Evolutionary conservation across 345 rosid species (phyloP).

Genomic region (Citrus medica): DNA sequence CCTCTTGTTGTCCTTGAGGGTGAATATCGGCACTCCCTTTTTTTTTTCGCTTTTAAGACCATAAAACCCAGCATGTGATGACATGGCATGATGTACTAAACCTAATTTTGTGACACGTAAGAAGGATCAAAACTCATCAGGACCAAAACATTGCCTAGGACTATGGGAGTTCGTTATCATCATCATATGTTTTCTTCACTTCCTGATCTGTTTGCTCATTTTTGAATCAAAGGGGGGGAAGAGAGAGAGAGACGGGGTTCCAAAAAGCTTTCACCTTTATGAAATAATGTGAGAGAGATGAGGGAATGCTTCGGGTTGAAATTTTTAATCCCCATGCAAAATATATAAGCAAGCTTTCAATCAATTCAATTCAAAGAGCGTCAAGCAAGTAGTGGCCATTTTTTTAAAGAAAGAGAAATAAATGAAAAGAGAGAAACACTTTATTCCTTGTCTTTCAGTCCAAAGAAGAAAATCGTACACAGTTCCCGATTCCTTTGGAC

Average conservation of each 20-base stretch:
- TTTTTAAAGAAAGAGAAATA: not conserved
- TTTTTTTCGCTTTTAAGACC: not conserved
- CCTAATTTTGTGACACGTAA: not conserved
- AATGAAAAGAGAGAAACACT: conserved; percentile 26
- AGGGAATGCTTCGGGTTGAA: conserved; percentile 21
- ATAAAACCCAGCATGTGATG: not conserved
- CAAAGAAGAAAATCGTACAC: conserved; percentile 51
- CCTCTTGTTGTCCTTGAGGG: too few relatives aligned
- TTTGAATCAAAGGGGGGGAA: not conserved
- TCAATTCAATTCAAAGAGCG: not conserved
- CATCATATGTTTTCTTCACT: not conserved
- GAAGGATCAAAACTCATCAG: not conserved
- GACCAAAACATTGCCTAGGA: conserved; percentile 8
- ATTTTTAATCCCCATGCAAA: conserved; percentile 41
- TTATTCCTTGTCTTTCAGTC: conserved; percentile 43
- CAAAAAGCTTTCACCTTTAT: conserved; percentile 40
- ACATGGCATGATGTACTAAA: not conserved
- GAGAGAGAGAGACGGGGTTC: conserved; percentile 8
- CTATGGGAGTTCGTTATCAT: conserved; percentile 17
- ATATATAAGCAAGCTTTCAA: not conserved
- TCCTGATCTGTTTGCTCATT: conserved; percentile 9
- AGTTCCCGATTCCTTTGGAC: conserved; percentile 51
- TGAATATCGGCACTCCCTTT: too few relatives aligned
- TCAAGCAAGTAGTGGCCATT: conserved; percentile 1
- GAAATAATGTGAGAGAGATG: conserved; percentile 31